Percentiles rank a stretch among this genome's conserved stretches.
phyloP scores from a whole-genome alignment of 306 rosid genomes.

The Alnus glutinosa region DNA sequence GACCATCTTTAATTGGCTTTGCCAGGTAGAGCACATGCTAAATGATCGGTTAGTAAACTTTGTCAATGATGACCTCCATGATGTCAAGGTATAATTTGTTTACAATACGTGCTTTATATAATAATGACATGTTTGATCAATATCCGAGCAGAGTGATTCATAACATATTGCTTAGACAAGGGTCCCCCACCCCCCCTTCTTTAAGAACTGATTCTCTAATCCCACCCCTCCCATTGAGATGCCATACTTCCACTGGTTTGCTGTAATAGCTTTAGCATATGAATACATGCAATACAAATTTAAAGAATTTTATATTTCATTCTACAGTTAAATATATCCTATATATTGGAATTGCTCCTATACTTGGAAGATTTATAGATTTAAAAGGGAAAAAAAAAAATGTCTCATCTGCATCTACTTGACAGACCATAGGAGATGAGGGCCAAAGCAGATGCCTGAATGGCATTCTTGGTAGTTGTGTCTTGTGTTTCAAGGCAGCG shows the following conservation, averaged over 20 bases:
- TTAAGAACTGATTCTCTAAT: background rate
- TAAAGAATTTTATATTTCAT: background rate
- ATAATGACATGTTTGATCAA: background rate
- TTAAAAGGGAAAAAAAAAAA: background rate
- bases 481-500: background rate
- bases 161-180: background rate
- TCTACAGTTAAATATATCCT: background rate
- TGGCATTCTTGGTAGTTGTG: background rate
- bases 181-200: background rate
- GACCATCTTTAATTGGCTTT: constrained; percentile 33
- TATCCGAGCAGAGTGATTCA: background rate
- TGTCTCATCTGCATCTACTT: background rate
- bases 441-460: background rate
- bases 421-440: background rate
- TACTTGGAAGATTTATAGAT: background rate
- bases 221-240: background rate
- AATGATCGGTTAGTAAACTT: constrained; percentile 55
- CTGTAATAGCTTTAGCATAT: background rate
- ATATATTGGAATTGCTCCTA: background rate
- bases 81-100: constrained; percentile 61
- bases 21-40: constrained; percentile 70
- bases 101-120: background rate
- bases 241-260: background rate
- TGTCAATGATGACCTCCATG: constrained; percentile 65
- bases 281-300: background rate